These are phyloP conservation scores for Fusarium subglutinans DNA, from an alignment of 2,329 filamentous ascomycete species.

Conservation along the genomic window DNA sequence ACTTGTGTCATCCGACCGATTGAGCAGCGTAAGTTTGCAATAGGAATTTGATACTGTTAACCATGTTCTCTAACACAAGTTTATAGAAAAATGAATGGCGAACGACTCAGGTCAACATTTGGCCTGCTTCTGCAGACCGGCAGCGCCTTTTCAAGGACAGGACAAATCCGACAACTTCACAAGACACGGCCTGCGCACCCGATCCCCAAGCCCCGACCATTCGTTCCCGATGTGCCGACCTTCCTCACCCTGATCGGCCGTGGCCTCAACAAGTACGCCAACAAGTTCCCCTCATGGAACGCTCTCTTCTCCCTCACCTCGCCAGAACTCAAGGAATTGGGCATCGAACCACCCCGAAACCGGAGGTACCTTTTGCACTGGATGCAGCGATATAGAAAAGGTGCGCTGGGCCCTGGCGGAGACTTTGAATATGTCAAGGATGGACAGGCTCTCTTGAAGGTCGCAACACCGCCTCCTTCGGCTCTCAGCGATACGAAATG, in stretches of 20 bases:
- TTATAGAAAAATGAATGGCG: slow-evolving; percentile 46
- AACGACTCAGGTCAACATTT: slow-evolving; percentile 46
- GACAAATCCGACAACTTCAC: slow-evolving; percentile 56
- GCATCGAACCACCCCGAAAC: slow-evolving; percentile 84
- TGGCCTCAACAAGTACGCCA: slow-evolving; percentile 79
- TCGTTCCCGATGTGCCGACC: slow-evolving; percentile 84
- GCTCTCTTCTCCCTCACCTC: slow-evolving; percentile 86
- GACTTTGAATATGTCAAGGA: slow-evolving; percentile 77
- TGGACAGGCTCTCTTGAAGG: slow-evolving; percentile 61
- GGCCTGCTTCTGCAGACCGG: slow-evolving; percentile 45
- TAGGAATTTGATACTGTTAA: neutral
- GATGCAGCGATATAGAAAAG: slow-evolving; percentile 84
- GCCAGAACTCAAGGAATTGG: slow-evolving; percentile 80
- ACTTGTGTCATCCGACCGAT: slow-evolving; percentile 32
- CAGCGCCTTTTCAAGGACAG: slow-evolving; percentile 44
- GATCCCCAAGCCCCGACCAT: slow-evolving; percentile 78
- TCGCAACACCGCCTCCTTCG: slow-evolving; percentile 53
- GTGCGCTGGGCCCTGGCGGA: slow-evolving; percentile 82
- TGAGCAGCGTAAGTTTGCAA: slow-evolving; percentile 30
- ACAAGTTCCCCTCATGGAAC: slow-evolving; percentile 92
- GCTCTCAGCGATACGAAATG: slow-evolving; percentile 57
- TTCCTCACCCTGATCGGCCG: slow-evolving; percentile 94
- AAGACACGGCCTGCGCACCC: slow-evolving; percentile 50
- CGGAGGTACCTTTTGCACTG: slow-evolving; percentile 87
- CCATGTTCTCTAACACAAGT: slow-evolving; percentile 6